Evolutionary conservation across 768 basidiomycete genomes (phyloP).

Genomic region (Serpula lacrymans): DNA sequence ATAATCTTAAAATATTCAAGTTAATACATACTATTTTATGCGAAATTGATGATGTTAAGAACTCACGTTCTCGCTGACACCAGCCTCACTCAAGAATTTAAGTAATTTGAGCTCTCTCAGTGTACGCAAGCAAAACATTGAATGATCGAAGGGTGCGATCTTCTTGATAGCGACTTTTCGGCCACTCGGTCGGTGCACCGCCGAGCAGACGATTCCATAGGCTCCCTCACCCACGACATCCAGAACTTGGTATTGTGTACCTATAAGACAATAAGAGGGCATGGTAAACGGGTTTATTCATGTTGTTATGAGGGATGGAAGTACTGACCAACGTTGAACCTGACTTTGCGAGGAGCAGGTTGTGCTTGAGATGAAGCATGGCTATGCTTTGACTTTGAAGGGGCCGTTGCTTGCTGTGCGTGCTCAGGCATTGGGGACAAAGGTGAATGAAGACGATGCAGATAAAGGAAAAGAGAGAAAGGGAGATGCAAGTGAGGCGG

Average conservation of each 20-base stretch:
- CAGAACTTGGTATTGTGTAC: slow-evolving; percentile 79
- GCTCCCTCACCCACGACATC: slow-evolving; percentile 90
- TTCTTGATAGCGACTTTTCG: slow-evolving; percentile 97
- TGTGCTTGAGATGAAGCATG: slow-evolving; percentile 43
- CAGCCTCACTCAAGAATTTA: slow-evolving; percentile 83
- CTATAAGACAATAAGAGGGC: no score
- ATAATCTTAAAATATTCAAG: slow-evolving; percentile 58
- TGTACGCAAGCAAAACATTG: slow-evolving; percentile 93
- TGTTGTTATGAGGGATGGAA: neutral
- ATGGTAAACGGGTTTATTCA: no score
- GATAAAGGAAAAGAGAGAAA: no score
- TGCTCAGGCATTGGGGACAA: slow-evolving; percentile 23
- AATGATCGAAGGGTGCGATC: slow-evolving; percentile 92
- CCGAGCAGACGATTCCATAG: slow-evolving; percentile 94
- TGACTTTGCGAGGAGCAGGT: slow-evolving; percentile 74
- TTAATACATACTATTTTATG: slow-evolving; percentile 2
- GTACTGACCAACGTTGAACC: slow-evolving; percentile 79
- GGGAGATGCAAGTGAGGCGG: no score
- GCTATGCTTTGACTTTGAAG: slow-evolving; percentile 42
- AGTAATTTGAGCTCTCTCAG: slow-evolving; percentile 81
- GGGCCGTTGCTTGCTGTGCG: slow-evolving; percentile 12
- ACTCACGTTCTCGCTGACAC: slow-evolving; percentile 82
- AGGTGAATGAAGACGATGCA: no score
- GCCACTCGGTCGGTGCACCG: slow-evolving; percentile 79
- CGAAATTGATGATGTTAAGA: neutral